A percentile compares a stretch with the other conserved stretches of the same genome.
These are phyloP conservation scores for Suillus hirtellus DNA, from an alignment of 768 basidiomycete species.

Conservation along the genomic window DNA sequence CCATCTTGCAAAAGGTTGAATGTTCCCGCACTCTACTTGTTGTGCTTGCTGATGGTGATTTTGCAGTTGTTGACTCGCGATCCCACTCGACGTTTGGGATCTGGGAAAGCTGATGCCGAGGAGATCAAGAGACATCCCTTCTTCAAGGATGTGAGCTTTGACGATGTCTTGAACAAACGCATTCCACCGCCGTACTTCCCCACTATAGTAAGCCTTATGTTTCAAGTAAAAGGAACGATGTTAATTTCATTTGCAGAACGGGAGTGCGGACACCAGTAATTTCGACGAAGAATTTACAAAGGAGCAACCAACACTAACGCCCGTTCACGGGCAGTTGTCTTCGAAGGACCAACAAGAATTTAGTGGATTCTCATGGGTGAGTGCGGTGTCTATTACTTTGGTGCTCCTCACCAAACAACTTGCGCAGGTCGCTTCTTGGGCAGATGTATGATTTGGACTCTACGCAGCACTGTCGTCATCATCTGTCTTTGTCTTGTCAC, in stretches of 20 bases:
- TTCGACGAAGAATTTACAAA: slow-evolving; percentile 97
- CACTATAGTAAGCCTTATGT: slow-evolving; percentile 66
- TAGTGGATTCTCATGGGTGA: slow-evolving; percentile 94
- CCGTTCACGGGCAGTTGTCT: slow-evolving; percentile 92
- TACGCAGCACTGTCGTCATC: slow-evolving; percentile 29
- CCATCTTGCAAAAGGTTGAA: slow-evolving; percentile 86
- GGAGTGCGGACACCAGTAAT: slow-evolving; percentile 86
- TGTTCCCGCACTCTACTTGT: slow-evolving; percentile 10
- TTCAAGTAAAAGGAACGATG: slow-evolving; percentile 15
- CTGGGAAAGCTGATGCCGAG: slow-evolving; percentile 89
- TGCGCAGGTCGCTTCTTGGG: slow-evolving; percentile 50
- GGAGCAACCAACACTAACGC: slow-evolving; percentile 96
- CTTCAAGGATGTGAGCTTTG: slow-evolving; percentile 98
- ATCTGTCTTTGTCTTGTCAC: slow-evolving; percentile 33
- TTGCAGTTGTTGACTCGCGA: slow-evolving; percentile 87
- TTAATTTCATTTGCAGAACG: slow-evolving; percentile 50
- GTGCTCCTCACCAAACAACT: background rate
- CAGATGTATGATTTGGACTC: slow-evolving; percentile 48
- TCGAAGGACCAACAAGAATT: slow-evolving; percentile 92
- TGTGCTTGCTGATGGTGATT: slow-evolving; percentile 10
- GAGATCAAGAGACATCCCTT: slow-evolving; percentile 98
- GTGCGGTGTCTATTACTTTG: background rate
- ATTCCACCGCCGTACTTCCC: slow-evolving; percentile 98
- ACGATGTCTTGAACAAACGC: slow-evolving; percentile 96
- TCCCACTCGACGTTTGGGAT: slow-evolving; percentile 86